Percentiles rank a stretch among this genome's conserved stretches.
Evolutionary conservation across 176 grass and related monocot species (phyloP).

Genomic region (Oryza australiensis): DNA sequence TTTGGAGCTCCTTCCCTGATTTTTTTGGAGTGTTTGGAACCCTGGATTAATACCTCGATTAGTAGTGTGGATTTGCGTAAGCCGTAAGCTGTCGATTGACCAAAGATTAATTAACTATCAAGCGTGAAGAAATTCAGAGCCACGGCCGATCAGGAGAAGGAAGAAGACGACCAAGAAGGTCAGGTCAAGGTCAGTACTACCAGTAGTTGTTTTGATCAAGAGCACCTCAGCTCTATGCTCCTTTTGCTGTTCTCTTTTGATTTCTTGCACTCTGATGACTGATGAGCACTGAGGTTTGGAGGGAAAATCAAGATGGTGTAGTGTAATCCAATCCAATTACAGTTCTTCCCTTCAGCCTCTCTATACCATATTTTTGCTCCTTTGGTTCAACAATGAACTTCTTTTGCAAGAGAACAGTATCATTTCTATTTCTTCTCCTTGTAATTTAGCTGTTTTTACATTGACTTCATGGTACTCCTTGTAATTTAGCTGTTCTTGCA

Average conservation of each 20-base stretch:
- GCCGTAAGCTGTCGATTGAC: slow-evolving; percentile 26
- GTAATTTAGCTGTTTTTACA: background rate
- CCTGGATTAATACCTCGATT: background rate
- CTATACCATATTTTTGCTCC: slow-evolving; percentile 70
- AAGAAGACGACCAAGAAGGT: slow-evolving; percentile 21
- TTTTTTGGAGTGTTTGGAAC: background rate
- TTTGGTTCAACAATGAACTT: slow-evolving; percentile 44
- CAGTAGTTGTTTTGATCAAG: slow-evolving; percentile 45
- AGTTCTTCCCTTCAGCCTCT: slow-evolving; percentile 9
- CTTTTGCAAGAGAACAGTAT: slow-evolving; percentile 33
- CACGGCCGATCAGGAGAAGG: slow-evolving; percentile 34
- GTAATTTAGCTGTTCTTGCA: too few species aligned
- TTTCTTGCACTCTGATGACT: slow-evolving; percentile 46
- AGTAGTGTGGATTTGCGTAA: slow-evolving; percentile 32
- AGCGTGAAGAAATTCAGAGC: slow-evolving; percentile 34
- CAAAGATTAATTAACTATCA: slow-evolving; percentile 2
- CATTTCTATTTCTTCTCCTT: background rate
- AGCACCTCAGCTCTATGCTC: slow-evolving; percentile 2
- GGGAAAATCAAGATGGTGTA: background rate
- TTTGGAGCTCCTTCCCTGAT: background rate
- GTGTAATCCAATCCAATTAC: background rate
- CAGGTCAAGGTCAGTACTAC: slow-evolving; percentile 44
- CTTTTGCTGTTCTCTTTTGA: slow-evolving; percentile 16
- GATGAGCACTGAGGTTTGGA: slow-evolving; percentile 37
- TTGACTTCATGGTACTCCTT: background rate